These are phyloP conservation scores for Ceratocystis lukuohia DNA, from an alignment of 2,329 filamentous ascomycete species.

Conservation along the genomic window DNA sequence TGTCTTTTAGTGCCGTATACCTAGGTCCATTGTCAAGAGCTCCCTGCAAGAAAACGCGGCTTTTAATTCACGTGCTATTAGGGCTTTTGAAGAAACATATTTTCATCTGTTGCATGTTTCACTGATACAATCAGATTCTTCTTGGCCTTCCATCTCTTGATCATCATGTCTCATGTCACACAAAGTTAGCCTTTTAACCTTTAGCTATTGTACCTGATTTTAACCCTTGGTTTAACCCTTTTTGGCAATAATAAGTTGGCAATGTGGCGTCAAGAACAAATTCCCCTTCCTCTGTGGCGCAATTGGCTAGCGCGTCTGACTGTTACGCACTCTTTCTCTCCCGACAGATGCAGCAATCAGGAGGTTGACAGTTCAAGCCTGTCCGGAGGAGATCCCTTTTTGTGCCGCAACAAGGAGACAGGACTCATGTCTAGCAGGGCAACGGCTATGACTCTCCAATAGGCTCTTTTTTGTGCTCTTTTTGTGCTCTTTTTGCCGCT, in stretches of 20 bases:
- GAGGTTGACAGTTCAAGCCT: constrained; percentile 21
- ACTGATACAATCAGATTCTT: too few relatives aligned
- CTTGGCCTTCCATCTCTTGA: too few relatives aligned
- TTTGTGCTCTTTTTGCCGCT: neutral
- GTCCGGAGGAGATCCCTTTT: constrained; percentile 18
- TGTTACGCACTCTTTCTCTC: constrained; percentile 28
- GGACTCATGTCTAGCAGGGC: neutral
- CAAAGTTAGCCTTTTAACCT: neutral
- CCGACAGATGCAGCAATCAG: constrained; percentile 14
- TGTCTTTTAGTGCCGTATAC: too few relatives aligned
- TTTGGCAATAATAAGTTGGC: neutral
- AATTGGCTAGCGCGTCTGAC: constrained; percentile 48
- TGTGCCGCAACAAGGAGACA: neutral
- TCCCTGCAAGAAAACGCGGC: too few relatives aligned
- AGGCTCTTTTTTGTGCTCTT: neutral
- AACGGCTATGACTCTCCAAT: too few relatives aligned
- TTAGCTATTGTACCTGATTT: too few relatives aligned
- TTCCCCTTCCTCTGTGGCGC: constrained; percentile 28
- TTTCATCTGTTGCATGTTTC: too few relatives aligned
- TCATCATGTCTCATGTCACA: neutral
- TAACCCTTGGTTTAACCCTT: neutral
- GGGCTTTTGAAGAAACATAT: too few relatives aligned
- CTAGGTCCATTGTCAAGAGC: too few relatives aligned
- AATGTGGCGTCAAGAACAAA: neutral
- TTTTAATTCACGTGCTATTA: too few relatives aligned